Conservation (phyloP, 305 asterid species). For the Fraxinus nigra region DNA sequence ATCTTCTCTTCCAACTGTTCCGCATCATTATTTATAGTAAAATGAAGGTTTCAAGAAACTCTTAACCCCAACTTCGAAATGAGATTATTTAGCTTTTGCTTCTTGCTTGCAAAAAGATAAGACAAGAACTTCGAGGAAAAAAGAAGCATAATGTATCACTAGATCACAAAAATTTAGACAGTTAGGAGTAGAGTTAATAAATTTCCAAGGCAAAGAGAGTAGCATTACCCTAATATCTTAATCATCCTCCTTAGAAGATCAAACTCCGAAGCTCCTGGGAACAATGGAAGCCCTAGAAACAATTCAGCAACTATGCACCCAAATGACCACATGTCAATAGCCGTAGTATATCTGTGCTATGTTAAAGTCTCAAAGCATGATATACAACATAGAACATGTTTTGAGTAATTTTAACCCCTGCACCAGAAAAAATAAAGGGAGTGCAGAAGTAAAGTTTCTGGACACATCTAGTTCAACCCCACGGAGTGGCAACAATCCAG, state of each 20-base stretch:
- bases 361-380: conserved; percentile 52
- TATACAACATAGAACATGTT: conserved; percentile 26
- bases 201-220: conserved; percentile 13
- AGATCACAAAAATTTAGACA: conserved; percentile 11
- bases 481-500: not conserved
- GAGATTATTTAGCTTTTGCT: not conserved
- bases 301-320: conserved; percentile 99
- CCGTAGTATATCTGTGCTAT: conserved; percentile 75
- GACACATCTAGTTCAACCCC: not conserved
- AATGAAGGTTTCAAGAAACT: conserved; percentile 2
- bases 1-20: not conserved
- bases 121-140: not conserved
- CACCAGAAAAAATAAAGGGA: conserved; percentile 11
- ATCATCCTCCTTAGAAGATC: conserved; percentile 96
- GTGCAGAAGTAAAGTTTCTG: not conserved
- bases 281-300: conserved; percentile 90
- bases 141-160: conserved; percentile 5
- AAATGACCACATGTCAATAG: conserved; percentile 99
- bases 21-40: not conserved
- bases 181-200: conserved; percentile 16
- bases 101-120: conserved; percentile 7
- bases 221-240: conserved; percentile 81
- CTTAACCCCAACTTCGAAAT: not conserved
- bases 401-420: not conserved
- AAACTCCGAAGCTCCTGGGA: conserved; percentile 98